These are phyloP conservation scores for Penicillium crystallinum DNA, from an alignment of 495 filamentous ascomycete species.

Conservation along the genomic window DNA sequence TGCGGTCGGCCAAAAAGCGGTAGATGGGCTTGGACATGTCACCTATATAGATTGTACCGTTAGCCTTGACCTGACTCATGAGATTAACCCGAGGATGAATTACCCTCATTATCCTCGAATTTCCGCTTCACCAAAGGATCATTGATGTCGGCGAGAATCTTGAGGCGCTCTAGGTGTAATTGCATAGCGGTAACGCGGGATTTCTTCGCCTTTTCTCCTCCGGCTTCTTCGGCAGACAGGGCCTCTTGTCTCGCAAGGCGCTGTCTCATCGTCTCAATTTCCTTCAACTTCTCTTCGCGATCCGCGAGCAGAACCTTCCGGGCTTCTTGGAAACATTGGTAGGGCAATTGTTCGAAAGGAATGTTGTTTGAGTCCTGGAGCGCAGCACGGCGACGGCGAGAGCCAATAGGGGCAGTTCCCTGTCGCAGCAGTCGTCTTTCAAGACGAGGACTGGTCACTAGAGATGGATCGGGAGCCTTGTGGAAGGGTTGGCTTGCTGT, in stretches of 20 bases:
- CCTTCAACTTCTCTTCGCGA: slow-evolving; percentile 69
- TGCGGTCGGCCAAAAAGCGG: slow-evolving; percentile 76
- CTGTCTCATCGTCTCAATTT: slow-evolving; percentile 55
- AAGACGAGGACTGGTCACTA: slow-evolving; percentile 48
- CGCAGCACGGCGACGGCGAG: slow-evolving; percentile 75
- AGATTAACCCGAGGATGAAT: slow-evolving; percentile 15
- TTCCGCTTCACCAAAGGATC: slow-evolving; percentile 90
- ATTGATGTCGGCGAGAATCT: slow-evolving; percentile 91
- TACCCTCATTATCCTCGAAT: slow-evolving; percentile 90
- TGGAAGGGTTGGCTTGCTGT: slow-evolving; percentile 30
- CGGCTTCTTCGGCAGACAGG: slow-evolving; percentile 51
- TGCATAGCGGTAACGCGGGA: slow-evolving; percentile 64
- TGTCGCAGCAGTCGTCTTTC: slow-evolving; percentile 55
- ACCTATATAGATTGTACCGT: slow-evolving; percentile 45
- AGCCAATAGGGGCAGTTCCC: slow-evolving; percentile 64
- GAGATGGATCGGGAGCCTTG: slow-evolving; percentile 44
- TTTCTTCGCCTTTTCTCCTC: slow-evolving; percentile 58
- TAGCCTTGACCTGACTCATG: not conserved
- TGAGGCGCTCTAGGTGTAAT: slow-evolving; percentile 69
- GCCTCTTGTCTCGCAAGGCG: slow-evolving; percentile 57
- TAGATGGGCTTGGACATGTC: slow-evolving; percentile 98
- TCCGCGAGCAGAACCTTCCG: slow-evolving; percentile 76
- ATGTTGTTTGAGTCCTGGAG: slow-evolving; percentile 60
- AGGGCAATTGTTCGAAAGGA: slow-evolving; percentile 88
- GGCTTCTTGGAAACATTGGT: slow-evolving; percentile 97